Evolutionary conservation across 2,329 filamentous ascomycete genomes (phyloP).

Genomic region (Leptographium galeiforme): DNA sequence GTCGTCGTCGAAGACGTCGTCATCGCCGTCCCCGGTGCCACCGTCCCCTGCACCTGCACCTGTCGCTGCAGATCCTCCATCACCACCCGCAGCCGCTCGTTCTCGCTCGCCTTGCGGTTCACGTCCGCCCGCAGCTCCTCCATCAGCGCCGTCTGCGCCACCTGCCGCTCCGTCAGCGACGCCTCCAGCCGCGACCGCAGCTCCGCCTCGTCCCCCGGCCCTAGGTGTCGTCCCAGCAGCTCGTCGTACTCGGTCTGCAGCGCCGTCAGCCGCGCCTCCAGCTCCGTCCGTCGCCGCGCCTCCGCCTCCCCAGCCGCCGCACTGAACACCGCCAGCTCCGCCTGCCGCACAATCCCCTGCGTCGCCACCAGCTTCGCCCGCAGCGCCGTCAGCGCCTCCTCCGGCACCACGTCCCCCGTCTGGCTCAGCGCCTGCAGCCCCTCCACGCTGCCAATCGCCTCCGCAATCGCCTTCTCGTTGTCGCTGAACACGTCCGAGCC

Average conservation of each 20-base stretch:
- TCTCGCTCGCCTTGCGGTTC: constrained; percentile 65
- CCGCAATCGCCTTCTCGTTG: constrained; percentile 74
- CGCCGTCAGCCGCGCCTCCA: constrained; percentile 61
- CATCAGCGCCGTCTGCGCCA: constrained; percentile 57
- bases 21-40: constrained; percentile 6
- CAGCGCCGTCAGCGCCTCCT: constrained; percentile 65
- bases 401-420: constrained; percentile 63
- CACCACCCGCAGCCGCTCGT: constrained; percentile 64
- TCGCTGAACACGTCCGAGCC: constrained; percentile 87
- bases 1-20: constrained; percentile 23
- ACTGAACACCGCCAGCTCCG: constrained; percentile 73
- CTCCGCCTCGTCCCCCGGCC: constrained; percentile 67
- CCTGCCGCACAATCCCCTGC: constrained; percentile 84
- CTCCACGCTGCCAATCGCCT: constrained; percentile 74
- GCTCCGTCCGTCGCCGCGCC: constrained; percentile 56
- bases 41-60: constrained; percentile 52
- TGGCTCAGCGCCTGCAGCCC: constrained; percentile 63
- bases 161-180: constrained; percentile 62
- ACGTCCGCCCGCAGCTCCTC: constrained; percentile 68
- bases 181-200: constrained; percentile 69
- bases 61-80: constrained; percentile 69
- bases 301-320: constrained; percentile 49
- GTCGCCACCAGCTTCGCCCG: constrained; percentile 72
- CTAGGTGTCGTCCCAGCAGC: constrained; percentile 65
- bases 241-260: constrained; percentile 77